Conservation (phyloP, 2,329 filamentous ascomycete genomes). For the Botryotinia globosa region DNA sequence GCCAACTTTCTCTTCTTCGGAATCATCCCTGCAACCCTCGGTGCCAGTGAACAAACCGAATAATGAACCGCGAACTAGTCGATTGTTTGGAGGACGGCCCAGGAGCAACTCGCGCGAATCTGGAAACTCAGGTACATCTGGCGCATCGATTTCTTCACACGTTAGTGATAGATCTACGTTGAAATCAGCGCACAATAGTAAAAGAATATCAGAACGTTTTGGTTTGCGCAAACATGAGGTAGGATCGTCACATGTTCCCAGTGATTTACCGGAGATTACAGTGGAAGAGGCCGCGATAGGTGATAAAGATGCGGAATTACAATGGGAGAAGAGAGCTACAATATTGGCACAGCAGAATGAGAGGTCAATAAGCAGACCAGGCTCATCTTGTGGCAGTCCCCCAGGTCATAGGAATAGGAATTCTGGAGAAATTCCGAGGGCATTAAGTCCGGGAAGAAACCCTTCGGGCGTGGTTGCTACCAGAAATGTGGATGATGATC, state of each 20-base stretch:
- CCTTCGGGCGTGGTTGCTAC: conserved; percentile 44
- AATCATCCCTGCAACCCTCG: conserved; percentile 32
- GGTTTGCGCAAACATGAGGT: conserved; percentile 58
- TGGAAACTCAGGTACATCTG: conserved; percentile 40
- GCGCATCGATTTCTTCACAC: conserved; percentile 25
- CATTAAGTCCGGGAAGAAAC: conserved; percentile 21
- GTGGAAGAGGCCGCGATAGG: conserved; percentile 41
- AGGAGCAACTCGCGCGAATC: conserved; percentile 46
- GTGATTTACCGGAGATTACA: conserved; percentile 73
- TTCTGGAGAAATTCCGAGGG: conserved; percentile 9
- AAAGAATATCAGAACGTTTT: conserved; percentile 66
- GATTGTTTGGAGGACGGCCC: conserved; percentile 40
- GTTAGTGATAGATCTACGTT: conserved; percentile 17
- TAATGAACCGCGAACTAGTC: conserved; percentile 36
- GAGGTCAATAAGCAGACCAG: conserved; percentile 42
- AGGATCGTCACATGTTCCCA: conserved; percentile 72
- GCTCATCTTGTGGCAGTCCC: conserved; percentile 37
- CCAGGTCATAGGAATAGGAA: conserved; percentile 26
- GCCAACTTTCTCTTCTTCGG: conserved; percentile 49
- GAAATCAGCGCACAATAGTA: conserved; percentile 18
- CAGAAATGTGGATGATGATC: conserved; percentile 62
- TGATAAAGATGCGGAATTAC: conserved; percentile 56
- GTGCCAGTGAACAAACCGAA: conserved; percentile 18
- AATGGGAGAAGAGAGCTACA: conserved; percentile 95
- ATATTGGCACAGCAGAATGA: conserved; percentile 69